A percentile compares a stretch with the other conserved stretches of the same genome.
These are phyloP conservation scores for Podila epicladia DNA, from an alignment of 192 early-diverging fungal genomes.

Conservation along the genomic window DNA sequence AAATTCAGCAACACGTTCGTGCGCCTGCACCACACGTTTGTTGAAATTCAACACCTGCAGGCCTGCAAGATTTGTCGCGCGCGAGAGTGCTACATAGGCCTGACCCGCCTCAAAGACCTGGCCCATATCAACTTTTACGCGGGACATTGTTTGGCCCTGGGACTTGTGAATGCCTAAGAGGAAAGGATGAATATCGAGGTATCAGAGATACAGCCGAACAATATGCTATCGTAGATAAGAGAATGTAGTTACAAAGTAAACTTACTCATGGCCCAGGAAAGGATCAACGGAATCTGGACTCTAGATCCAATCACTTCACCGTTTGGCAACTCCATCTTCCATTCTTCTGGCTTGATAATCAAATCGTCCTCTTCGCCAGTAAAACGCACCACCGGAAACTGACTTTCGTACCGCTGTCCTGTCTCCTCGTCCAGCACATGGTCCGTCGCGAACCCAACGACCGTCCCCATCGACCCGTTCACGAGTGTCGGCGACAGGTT, in stretches of 20 bases:
- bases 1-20: slow-evolving; percentile 71
- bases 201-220: neutral
- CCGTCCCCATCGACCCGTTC: slow-evolving; percentile 84
- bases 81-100: slow-evolving; percentile 84
- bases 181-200: neutral
- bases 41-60: slow-evolving; percentile 79
- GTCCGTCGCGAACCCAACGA: slow-evolving; percentile 54
- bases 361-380: slow-evolving; percentile 37
- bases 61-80: slow-evolving; percentile 72
- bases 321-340: slow-evolving; percentile 40
- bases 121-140: slow-evolving; percentile 77
- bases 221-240: neutral
- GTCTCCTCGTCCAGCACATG: neutral
- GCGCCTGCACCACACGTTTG: slow-evolving; percentile 67
- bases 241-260: neutral
- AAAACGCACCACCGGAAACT: slow-evolving; percentile 36
- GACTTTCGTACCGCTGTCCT: neutral
- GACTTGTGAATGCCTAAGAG: slow-evolving; percentile 79
- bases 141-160: slow-evolving; percentile 87
- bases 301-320: slow-evolving; percentile 35
- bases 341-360: slow-evolving; percentile 41
- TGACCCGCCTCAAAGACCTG: slow-evolving; percentile 67
- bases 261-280: slow-evolving; percentile 85
- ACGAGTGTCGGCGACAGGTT: slow-evolving; percentile 73
- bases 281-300: slow-evolving; percentile 75